Percentiles rank a stretch among this genome's conserved stretches.
phyloP scores from a whole-genome alignment of 176 grass and related monocot genomes.

The Aegilops tauschii region DNA sequence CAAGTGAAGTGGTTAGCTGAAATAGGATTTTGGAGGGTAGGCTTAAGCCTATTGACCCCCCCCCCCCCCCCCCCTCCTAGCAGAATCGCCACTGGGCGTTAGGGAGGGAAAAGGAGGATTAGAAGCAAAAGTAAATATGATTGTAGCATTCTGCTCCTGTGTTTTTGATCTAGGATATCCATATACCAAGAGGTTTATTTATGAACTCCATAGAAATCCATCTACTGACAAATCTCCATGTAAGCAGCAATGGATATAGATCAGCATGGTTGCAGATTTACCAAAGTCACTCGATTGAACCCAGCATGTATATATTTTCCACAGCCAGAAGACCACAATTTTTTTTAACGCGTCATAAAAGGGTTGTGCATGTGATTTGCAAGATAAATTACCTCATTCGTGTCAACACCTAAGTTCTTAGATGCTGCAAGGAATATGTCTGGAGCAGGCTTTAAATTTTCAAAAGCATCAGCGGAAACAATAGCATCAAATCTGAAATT shows the following conservation, averaged over 20 bases:
- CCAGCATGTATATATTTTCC: constrained; percentile 25
- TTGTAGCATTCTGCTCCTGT: background rate
- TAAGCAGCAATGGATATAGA: constrained; percentile 11
- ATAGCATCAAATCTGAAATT: constrained; percentile 90
- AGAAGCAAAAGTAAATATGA: background rate
- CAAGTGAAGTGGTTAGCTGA: no score
- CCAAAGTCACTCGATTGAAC: background rate
- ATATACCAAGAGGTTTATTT: constrained; percentile 16
- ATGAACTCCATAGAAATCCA: background rate
- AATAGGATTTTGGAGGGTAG: no score
- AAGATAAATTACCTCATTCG: constrained; percentile 64
- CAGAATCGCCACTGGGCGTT: background rate
- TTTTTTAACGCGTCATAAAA: background rate
- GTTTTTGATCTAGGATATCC: constrained; percentile 18
- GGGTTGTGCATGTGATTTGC: background rate
- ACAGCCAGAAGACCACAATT: constrained; percentile 3
- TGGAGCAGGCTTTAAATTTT: constrained; percentile 94
- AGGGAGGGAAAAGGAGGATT: background rate
- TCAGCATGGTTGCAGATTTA: constrained; percentile 10
- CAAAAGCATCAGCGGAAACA: constrained; percentile 91
- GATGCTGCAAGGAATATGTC: constrained; percentile 97
- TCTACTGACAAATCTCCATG: constrained; percentile 1
- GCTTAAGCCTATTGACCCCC: no score
- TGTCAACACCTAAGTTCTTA: constrained; percentile 57
- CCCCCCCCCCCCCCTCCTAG: no score